These are phyloP conservation scores for Trichosporon ovoides DNA, from an alignment of 1,284 basidiomycete genomes.

Conservation along the genomic window DNA sequence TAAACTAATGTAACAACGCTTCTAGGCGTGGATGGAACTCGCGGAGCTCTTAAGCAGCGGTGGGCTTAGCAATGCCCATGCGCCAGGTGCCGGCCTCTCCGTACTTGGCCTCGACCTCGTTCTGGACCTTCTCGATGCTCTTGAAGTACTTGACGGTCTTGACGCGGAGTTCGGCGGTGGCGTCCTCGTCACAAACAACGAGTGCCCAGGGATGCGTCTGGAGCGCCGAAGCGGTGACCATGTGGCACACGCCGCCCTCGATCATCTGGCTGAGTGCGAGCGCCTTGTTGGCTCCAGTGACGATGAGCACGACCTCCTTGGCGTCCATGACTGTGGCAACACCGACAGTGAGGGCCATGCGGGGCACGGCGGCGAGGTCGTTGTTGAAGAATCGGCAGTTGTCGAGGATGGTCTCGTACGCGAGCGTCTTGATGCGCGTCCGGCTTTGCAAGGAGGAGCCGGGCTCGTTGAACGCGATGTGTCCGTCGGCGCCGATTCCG, in stretches of 20 bases:
- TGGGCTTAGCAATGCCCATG: slow-evolving; percentile 24
- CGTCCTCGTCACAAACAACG: slow-evolving; percentile 65
- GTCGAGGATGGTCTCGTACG: slow-evolving; percentile 85
- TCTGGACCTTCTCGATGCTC: slow-evolving; percentile 79
- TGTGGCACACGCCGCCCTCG: slow-evolving; percentile 80
- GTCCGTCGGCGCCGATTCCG: slow-evolving; percentile 84
- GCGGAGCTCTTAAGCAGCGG: slow-evolving; percentile 23
- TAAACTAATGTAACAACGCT: neutral
- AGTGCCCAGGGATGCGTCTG: slow-evolving; percentile 79
- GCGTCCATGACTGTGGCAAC: slow-evolving; percentile 79
- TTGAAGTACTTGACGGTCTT: slow-evolving; percentile 90
- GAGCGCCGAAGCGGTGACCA: slow-evolving; percentile 77
- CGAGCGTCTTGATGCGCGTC: slow-evolving; percentile 86
- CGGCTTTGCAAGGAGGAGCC: slow-evolving; percentile 76
- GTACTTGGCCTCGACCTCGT: slow-evolving; percentile 58
- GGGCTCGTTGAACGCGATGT: slow-evolving; percentile 84
- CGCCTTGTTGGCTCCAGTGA: slow-evolving; percentile 76
- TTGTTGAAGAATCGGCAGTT: slow-evolving; percentile 88
- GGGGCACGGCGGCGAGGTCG: slow-evolving; percentile 69
- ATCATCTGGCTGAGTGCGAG: slow-evolving; percentile 80
- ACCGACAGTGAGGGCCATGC: slow-evolving; percentile 86
- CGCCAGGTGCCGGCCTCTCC: slow-evolving; percentile 23
- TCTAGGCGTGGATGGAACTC: neutral
- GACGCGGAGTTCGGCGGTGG: slow-evolving; percentile 60
- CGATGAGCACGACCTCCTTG: slow-evolving; percentile 75